phyloP scores from a whole-genome alignment of 176 grass and related monocot species.

The Phyllostachys edulis region DNA sequence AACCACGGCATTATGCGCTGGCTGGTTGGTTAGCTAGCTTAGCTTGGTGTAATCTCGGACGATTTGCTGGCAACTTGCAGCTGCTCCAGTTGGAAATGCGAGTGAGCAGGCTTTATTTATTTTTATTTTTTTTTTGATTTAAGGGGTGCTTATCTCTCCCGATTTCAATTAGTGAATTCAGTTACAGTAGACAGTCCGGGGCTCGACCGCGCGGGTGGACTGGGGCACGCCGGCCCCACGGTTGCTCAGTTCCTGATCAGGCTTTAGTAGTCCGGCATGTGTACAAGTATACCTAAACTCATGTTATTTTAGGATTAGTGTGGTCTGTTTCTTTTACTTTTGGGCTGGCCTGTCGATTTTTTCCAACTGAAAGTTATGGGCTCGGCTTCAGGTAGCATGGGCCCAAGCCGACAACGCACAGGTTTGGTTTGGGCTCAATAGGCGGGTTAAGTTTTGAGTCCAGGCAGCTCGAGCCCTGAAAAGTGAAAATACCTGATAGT shows the following conservation, averaged over 20 bases:
- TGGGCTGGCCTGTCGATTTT: not conserved
- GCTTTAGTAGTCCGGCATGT: not conserved
- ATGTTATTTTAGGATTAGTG: not conserved
- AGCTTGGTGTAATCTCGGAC: not conserved
- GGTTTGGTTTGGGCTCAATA: not conserved
- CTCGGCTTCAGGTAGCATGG: not conserved
- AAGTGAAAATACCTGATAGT: not conserved
- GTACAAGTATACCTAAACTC: not conserved
- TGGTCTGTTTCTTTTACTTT: not conserved
- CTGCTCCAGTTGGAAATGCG: not conserved
- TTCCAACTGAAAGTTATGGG: not conserved
- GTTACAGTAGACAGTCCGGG: too few species aligned
- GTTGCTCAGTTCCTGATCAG: too few species aligned
- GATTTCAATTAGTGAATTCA: too few species aligned
- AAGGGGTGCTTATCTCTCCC: too few species aligned
- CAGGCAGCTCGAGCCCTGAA: not conserved
- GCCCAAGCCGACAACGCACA: not conserved
- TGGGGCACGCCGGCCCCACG: too few species aligned
- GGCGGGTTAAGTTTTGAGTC: not conserved
- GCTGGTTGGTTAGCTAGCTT: not conserved
- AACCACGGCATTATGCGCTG: not conserved
- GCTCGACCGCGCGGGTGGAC: too few species aligned
- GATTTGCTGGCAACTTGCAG: not conserved
- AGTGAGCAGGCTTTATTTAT: not conserved
- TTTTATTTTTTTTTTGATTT: too few species aligned